These are phyloP conservation scores for Suillus subaureus DNA, from an alignment of 768 basidiomycete species.

Conservation along the genomic window DNA sequence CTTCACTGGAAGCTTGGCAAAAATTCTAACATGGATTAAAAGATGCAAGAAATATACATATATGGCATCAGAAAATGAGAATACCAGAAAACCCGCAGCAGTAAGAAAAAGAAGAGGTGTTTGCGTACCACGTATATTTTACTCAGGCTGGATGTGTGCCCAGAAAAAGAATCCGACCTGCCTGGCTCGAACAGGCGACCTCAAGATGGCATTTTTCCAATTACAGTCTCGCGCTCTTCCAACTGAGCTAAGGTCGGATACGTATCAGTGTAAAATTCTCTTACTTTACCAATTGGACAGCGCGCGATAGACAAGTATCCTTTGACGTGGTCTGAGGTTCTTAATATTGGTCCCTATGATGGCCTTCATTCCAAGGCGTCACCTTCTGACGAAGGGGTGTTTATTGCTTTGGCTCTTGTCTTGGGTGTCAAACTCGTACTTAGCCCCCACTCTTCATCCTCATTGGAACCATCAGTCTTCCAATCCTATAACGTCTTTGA, in stretches of 20 bases:
- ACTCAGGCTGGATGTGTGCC: background rate
- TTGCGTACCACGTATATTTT: background rate
- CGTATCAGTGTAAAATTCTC: rapidly evolving
- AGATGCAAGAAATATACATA: background rate
- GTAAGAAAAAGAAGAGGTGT: background rate
- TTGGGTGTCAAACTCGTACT: slow-evolving; percentile 25
- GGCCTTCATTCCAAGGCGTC: slow-evolving; percentile 33
- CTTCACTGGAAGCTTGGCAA: background rate
- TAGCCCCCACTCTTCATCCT: slow-evolving; percentile 16
- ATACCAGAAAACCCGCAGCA: background rate
- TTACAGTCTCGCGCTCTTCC: slow-evolving; percentile 56
- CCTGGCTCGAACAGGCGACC: slow-evolving; percentile 67
- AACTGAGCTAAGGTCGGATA: slow-evolving; percentile 53
- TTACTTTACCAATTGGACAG: background rate
- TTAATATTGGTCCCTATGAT: slow-evolving; percentile 16
- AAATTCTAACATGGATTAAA: background rate
- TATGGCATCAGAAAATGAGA: background rate
- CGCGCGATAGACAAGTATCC: background rate
- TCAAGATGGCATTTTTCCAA: slow-evolving; percentile 43
- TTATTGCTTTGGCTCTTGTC: slow-evolving; percentile 21
- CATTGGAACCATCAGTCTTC: slow-evolving; percentile 35
- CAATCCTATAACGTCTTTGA: slow-evolving; percentile 64
- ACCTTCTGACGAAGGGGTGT: slow-evolving; percentile 26
- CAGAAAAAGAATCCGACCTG: slow-evolving; percentile 46
- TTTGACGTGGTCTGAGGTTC: background rate